These are phyloP conservation scores for Cercospora zeae-maydis DNA, from an alignment of 2,329 filamentous ascomycete species.

Conservation along the genomic window DNA sequence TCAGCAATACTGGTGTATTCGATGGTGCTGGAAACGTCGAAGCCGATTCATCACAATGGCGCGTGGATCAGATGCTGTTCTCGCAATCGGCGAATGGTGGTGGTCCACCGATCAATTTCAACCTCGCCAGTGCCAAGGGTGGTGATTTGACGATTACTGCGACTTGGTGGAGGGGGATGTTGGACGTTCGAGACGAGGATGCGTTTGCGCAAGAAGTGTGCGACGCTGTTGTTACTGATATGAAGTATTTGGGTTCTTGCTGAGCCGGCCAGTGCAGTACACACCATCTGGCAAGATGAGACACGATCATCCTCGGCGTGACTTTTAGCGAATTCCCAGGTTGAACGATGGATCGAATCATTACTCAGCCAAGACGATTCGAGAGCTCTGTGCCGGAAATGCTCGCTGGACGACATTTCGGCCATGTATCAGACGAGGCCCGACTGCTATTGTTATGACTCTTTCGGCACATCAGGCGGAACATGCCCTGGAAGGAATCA, in stretches of 20 bases:
- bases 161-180: conserved; percentile 45
- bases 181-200: conserved; percentile 39
- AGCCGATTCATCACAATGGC: conserved; percentile 3
- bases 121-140: conserved; percentile 41
- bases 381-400: no score
- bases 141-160: conserved; percentile 41
- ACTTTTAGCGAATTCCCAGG: no score
- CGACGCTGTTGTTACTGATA: conserved; percentile 7
- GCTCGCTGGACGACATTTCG: no score
- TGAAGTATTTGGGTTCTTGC: background rate
- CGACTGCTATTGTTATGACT: no score
- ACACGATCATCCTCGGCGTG: no score
- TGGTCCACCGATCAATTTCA: conserved; percentile 42
- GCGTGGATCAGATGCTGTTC: conserved; percentile 42
- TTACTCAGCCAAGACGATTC: no score
- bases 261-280: background rate
- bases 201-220: conserved; percentile 27
- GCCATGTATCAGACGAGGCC: no score
- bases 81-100: conserved; percentile 44
- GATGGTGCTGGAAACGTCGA: conserved; percentile 19
- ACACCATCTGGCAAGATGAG: no score
- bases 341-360: no score
- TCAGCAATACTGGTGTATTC: conserved; percentile 47
- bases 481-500: no score
- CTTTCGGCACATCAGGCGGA: no score